Percentiles rank a stretch among this genome's conserved stretches.
These are phyloP conservation scores for Kernera saxatilis DNA, from an alignment of 345 rosid genomes.

Conservation along the genomic window DNA sequence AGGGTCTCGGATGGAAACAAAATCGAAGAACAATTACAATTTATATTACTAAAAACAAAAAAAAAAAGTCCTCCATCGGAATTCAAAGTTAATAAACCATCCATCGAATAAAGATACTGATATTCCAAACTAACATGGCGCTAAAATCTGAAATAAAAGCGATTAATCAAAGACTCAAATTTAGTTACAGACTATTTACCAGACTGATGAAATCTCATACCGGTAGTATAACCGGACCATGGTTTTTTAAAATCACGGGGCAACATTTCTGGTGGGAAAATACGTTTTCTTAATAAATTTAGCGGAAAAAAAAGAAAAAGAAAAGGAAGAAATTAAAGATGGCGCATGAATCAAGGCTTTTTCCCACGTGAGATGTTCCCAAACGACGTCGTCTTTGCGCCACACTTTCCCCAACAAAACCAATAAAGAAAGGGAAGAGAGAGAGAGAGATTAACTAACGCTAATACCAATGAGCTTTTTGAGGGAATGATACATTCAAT, in stretches of 20 bases:
- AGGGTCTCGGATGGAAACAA: conserved; percentile 5
- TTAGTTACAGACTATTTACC: not conserved
- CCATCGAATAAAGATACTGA: not conserved
- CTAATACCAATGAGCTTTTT: not conserved
- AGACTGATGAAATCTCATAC: not conserved
- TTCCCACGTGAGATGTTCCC: conserved; percentile 20
- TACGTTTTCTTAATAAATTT: not conserved
- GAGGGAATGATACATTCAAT: conserved; percentile 15
- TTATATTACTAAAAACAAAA: not conserved
- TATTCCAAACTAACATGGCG: not conserved
- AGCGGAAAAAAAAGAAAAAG: conserved; percentile 1
- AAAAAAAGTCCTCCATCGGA: not conserved
- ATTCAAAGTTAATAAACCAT: not conserved
- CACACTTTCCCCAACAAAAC: conserved; percentile 18
- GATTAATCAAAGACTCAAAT: not conserved
- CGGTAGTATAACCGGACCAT: not conserved
- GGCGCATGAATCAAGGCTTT: conserved; percentile 24
- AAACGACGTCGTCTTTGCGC: conserved; percentile 21
- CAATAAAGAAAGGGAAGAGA: not conserved
- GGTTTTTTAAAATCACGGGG: not conserved
- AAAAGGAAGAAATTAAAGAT: not conserved
- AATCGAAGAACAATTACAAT: not conserved
- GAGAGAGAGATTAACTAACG: not conserved
- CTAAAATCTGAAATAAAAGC: not conserved
- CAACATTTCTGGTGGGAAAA: conserved; percentile 17